Percentiles rank a stretch among this genome's conserved stretches.
phyloP scores from a whole-genome alignment of 2,329 filamentous ascomycete genomes.

The Fusarium tricinctum region DNA sequence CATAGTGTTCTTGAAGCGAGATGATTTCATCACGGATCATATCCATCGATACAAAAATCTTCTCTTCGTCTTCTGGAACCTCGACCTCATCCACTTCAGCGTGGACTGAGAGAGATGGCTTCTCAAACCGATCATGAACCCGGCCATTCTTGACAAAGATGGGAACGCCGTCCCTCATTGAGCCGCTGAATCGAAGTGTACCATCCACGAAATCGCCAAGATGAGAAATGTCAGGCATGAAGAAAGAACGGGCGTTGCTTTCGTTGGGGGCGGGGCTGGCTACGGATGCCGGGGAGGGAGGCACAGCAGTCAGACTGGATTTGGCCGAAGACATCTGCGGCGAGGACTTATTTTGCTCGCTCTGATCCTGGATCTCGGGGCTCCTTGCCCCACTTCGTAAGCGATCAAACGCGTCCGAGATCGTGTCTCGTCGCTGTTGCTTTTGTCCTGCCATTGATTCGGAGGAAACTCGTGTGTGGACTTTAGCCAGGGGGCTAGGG shows the following conservation, averaged over 20 bases:
- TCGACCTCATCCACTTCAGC: conserved; percentile 65
- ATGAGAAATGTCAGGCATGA: conserved; percentile 67
- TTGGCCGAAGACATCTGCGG: conserved; percentile 58
- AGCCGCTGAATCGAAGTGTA: conserved; percentile 65
- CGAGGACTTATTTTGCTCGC: conserved; percentile 50
- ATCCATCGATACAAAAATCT: conserved; percentile 72
- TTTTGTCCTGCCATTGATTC: conserved; percentile 43
- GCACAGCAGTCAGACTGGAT: conserved; percentile 59
- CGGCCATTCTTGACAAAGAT: conserved; percentile 69
- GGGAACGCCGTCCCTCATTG: conserved; percentile 67
- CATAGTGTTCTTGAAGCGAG: conserved; percentile 69
- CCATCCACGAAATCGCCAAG: conserved; percentile 71
- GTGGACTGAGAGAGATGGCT: conserved; percentile 56
- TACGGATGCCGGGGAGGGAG: conserved; percentile 55
- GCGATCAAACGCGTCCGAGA: conserved; percentile 54
- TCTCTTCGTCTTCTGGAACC: conserved; percentile 67
- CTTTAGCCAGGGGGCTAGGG: conserved; percentile 57
- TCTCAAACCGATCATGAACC: conserved; percentile 60
- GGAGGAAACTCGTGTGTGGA: conserved; percentile 53
- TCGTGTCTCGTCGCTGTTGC: conserved; percentile 49
- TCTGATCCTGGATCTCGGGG: conserved; percentile 47
- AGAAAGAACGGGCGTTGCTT: conserved; percentile 65
- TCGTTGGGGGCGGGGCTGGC: conserved; percentile 55
- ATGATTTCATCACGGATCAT: conserved; percentile 72
- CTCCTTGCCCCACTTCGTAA: conserved; percentile 56